phyloP scores from a whole-genome alignment of 257 asterid species.

The Przewalskia tangutica region DNA sequence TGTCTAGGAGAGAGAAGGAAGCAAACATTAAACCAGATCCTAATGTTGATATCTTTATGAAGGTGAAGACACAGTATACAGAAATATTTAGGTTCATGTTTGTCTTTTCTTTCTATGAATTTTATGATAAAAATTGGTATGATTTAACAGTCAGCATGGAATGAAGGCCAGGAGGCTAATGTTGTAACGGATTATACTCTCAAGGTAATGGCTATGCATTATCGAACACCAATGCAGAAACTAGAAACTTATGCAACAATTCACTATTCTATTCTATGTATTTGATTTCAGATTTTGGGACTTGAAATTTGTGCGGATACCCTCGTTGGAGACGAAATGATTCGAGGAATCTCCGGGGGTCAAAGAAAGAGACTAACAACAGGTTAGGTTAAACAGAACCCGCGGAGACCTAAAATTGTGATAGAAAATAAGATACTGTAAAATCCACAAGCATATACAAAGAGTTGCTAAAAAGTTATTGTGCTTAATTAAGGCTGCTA shows the following conservation, averaged over 20 bases:
- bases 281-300: slow-evolving; percentile 52
- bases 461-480: neutral
- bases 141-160: slow-evolving; percentile 53
- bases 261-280: neutral
- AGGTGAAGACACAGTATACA: slow-evolving; percentile 31
- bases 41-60: slow-evolving; percentile 78
- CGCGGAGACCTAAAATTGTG: neutral
- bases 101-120: neutral
- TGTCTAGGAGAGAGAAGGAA: slow-evolving; percentile 82
- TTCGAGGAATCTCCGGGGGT: slow-evolving; percentile 88
- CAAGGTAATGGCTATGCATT: slow-evolving; percentile 36
- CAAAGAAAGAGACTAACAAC: slow-evolving; percentile 81
- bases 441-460: neutral
- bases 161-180: slow-evolving; percentile 74
- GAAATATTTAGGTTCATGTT: neutral
- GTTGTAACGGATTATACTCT: slow-evolving; percentile 74
- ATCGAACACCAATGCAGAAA: neutral
- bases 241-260: neutral
- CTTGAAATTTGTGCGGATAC: slow-evolving; percentile 87
- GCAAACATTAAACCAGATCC: slow-evolving; percentile 81
- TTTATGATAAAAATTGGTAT: neutral
- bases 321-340: slow-evolving; percentile 74
- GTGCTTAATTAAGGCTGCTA: neutral
- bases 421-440: neutral
- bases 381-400: slow-evolving; percentile 33